Conservation (phyloP, 257 asterid genomes). For the Thymus mandschuricus region DNA sequence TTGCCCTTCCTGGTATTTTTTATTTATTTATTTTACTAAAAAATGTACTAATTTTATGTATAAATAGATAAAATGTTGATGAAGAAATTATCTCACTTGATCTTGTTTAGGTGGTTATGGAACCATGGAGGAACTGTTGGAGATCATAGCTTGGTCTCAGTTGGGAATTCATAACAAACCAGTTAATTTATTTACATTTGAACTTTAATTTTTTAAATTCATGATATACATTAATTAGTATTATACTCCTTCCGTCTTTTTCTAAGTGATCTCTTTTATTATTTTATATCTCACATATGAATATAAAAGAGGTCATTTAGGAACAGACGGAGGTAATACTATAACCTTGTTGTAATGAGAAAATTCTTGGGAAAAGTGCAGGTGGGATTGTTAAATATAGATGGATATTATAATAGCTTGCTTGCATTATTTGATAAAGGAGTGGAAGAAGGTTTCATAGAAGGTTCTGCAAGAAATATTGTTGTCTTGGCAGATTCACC, state of each 20-base stretch:
- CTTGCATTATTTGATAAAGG: conserved; percentile 71
- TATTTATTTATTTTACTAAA: too few relatives aligned
- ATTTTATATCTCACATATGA: too few relatives aligned
- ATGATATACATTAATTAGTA: too few relatives aligned
- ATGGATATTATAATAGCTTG: conserved; percentile 71
- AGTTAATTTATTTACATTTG: conserved; percentile 33
- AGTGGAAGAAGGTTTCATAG: conserved; percentile 76
- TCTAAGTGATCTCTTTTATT: too few relatives aligned
- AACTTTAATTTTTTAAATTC: conserved; percentile 14
- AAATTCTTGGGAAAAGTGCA: conserved; percentile 13
- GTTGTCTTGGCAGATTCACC: conserved; percentile 54
- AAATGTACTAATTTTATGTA: too few relatives aligned
- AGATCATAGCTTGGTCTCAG: conserved; percentile 76
- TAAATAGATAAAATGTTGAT: neutral
- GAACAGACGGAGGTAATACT: too few relatives aligned
- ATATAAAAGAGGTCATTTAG: too few relatives aligned
- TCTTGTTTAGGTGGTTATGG: conserved; percentile 68
- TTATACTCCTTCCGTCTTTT: too few relatives aligned
- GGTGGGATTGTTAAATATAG: conserved; percentile 74
- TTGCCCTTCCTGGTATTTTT: conserved; percentile 70
- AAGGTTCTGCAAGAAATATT: conserved; percentile 57
- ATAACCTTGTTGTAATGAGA: too few relatives aligned
- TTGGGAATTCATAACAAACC: conserved; percentile 75
- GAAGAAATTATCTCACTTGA: neutral
- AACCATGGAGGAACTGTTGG: conserved; percentile 75